A percentile compares a stretch with the other conserved stretches of the same genome.
These are phyloP conservation scores for Leccinum boreale DNA, from an alignment of 768 basidiomycete genomes.

Conservation along the genomic window DNA sequence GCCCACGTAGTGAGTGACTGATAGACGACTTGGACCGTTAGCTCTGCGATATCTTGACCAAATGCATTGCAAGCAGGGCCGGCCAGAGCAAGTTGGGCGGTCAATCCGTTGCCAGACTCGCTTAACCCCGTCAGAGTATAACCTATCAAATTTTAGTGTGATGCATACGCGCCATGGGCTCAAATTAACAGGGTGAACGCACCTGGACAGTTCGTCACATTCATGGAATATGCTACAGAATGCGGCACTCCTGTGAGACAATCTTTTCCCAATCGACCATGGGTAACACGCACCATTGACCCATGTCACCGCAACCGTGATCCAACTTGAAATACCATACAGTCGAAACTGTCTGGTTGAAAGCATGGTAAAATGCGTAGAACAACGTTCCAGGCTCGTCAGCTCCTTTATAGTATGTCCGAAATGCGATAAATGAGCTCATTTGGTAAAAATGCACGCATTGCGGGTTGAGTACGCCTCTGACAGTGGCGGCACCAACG, in stretches of 20 bases:
- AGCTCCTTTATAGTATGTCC: not conserved
- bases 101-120: slow-evolving; percentile 45
- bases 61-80: slow-evolving; percentile 62
- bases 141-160: slow-evolving; percentile 34
- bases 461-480: not conserved
- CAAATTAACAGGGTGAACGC: not conserved
- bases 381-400: not conserved
- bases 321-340: not conserved
- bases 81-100: slow-evolving; percentile 49
- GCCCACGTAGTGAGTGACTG: slow-evolving; percentile 48
- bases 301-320: not conserved
- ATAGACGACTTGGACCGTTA: slow-evolving; percentile 62
- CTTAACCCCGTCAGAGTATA: slow-evolving; percentile 46
- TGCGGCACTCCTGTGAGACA: not conserved
- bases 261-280: not conserved
- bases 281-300: not conserved
- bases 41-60: slow-evolving; percentile 50
- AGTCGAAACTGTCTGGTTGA: not conserved
- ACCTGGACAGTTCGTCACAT: slow-evolving; percentile 31
- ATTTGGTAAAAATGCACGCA: not conserved
- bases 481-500: not conserved
- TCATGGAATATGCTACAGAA: slow-evolving; percentile 9
- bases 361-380: not conserved
- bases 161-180: not conserved
- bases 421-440: not conserved